A percentile compares a stretch with the other conserved stretches of the same genome.
phyloP scores from a whole-genome alignment of 2,329 filamentous ascomycete genomes.

The Metarhizium sp. region DNA sequence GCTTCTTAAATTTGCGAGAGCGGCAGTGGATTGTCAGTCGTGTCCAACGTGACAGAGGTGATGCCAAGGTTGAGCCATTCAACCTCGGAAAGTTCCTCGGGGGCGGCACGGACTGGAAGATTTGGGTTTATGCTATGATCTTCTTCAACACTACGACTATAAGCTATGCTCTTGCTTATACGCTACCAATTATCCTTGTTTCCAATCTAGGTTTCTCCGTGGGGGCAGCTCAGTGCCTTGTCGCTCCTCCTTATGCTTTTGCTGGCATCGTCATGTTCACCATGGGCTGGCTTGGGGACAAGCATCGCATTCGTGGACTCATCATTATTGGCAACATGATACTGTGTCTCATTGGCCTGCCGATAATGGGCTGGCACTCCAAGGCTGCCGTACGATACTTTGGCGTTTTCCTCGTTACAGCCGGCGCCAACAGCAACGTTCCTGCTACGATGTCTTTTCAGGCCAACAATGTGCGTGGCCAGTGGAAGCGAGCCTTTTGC shows the following conservation, averaged over 20 bases:
- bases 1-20: slow-evolving; percentile 43
- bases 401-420: slow-evolving; percentile 66
- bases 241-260: slow-evolving; percentile 60
- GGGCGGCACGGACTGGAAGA: slow-evolving; percentile 41
- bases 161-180: slow-evolving; percentile 69
- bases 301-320: slow-evolving; percentile 55
- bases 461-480: slow-evolving; percentile 79
- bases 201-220: slow-evolving; percentile 54
- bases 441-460: slow-evolving; percentile 70
- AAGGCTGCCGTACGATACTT: slow-evolving; percentile 55
- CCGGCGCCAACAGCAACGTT: slow-evolving; percentile 69
- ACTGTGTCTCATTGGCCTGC: slow-evolving; percentile 57
- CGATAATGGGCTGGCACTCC: slow-evolving; percentile 60
- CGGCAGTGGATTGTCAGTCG: slow-evolving; percentile 41
- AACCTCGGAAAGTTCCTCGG: slow-evolving; percentile 35
- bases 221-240: slow-evolving; percentile 57
- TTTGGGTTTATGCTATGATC: slow-evolving; percentile 54
- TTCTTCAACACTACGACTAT: slow-evolving; percentile 61
- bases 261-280: slow-evolving; percentile 53
- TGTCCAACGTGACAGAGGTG: slow-evolving; percentile 49
- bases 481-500: slow-evolving; percentile 80
- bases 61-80: slow-evolving; percentile 45
- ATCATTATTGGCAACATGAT: slow-evolving; percentile 57
- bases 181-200: slow-evolving; percentile 65
- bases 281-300: slow-evolving; percentile 57